Base-by-base conservation (phyloP, 1,139 yeast genomes). In the Waltiozyma sp. region DNA sequence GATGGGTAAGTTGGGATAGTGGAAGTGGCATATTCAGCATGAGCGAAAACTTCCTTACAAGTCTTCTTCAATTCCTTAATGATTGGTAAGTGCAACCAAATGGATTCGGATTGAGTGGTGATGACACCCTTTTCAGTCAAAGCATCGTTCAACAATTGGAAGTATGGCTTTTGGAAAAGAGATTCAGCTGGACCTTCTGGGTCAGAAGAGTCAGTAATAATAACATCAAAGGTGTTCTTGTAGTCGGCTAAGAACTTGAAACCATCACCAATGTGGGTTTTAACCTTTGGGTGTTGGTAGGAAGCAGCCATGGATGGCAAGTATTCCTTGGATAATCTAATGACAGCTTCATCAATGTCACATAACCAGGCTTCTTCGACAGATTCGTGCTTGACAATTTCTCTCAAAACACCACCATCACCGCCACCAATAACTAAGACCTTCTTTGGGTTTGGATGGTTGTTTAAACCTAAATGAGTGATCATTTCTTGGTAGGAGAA, bases 141-240 rank as follows among this genome's bases (percentile, higher is more conserved):
- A 21, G 96, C 95, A 52, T 76, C 78, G 59, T 72, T 69, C 65
- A 88, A 72, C 56, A 88, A 72, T 64, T 81, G 72, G 64, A 87
- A 88, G 72, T 87, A 88, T 31, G 86, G 85, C 60, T 81, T 78
- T 66, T 86, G 89, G 75, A 88, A 88, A 48, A 88, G 73, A 26
- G 83, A 72, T 62, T 81, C 95, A 41, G 96, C 96, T 36, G 96
- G 96, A 45, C 96, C 96, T 63, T 88, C 96, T 40, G 96, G 96
- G 63, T 88, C 96, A 35, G 95, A 85, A 15, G 96, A 86, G 63
- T 88, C 96, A 41, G 96, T 86, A 62, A 88, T 80, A 60, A 88
- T 87, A 38, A 87, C 95, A 62, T 88, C 96, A 58, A 84, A 88
- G 37, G 63, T 64, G 58, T 75, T 72, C 58, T 75, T 78, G 67